Conservation (phyloP, 345 rosid species). For the Heritiera littoralis region DNA sequence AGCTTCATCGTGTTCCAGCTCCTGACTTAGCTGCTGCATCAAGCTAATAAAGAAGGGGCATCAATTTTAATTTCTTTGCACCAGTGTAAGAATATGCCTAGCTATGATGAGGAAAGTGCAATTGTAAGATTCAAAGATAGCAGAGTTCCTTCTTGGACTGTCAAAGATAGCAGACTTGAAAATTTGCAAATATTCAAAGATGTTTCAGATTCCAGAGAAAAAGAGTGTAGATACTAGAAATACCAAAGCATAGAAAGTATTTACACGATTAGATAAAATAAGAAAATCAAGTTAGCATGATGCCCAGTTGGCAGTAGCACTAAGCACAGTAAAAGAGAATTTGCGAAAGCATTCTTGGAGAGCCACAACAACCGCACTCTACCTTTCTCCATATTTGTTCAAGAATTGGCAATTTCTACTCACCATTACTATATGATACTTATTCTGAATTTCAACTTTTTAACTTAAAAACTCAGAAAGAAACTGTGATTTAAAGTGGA, state of each 20-base stretch:
- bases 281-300: background rate
- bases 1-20: slow-evolving; percentile 73
- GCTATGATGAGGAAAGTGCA: background rate
- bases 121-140: slow-evolving; percentile 4
- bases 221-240: background rate
- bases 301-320: background rate
- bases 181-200: background rate
- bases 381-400: background rate
- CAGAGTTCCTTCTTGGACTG: background rate
- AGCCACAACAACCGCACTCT: slow-evolving; percentile 7
- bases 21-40: slow-evolving; percentile 70
- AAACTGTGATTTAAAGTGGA: background rate
- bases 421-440: background rate
- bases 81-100: background rate
- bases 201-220: background rate
- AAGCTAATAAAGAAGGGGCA: slow-evolving; percentile 44
- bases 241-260: background rate
- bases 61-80: slow-evolving; percentile 13
- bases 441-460: background rate
- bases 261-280: background rate
- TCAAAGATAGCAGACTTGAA: background rate
- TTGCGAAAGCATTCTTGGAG: background rate
- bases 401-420: background rate
- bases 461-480: background rate
- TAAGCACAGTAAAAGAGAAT: background rate